Base-by-base conservation (phyloP, 2,329 filamentous ascomycete genomes). In the Venturia nashicola region DNA sequence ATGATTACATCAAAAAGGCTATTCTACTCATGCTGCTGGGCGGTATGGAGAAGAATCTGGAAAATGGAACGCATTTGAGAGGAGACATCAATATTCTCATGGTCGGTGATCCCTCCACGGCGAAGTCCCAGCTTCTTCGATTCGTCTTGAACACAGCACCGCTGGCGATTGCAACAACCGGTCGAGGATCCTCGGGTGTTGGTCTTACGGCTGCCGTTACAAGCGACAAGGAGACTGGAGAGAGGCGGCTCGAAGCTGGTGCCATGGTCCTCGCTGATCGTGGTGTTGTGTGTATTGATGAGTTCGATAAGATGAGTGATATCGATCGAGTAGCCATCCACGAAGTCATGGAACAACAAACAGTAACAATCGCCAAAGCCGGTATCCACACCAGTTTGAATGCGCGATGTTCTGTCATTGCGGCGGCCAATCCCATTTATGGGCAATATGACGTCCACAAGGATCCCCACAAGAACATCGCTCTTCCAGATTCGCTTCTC, bases 311-410 rank as follows among this genome's bases (percentile, higher is more conserved):
- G 76, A 99, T 99, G 94, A 97, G 91, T 65, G 94, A 99, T 73
- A 88, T 97, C 65, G 94, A 99, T 76, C 86, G 94, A 73, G 94
- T 99, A 4, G 94, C 94, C 59, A 99, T 99, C 70, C 94, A 99
- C 83, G 94, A 99, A 89, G 94, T 99, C 68, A 99, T 99, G 94
- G 94, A 99, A 77, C 94, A 99, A 78, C 94, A 99, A 77, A 99
- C 94, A 0, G 94, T 99, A 66, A 99, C 94, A 16, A 99, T 99
- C 71, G 94, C 94, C 62, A 99, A 99, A 78, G 94, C 94, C 1
- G 94, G 94, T 68, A 99, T 99, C 65, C 94, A 99, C 76, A 99
- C 94, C 0, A 96, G 92, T 2, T 81, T 99, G 66, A 99, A 99
- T 72, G 94, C 94, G 62, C 88, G 94, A 65, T 99, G 94, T 78